Evolutionary conservation across 148 eudicot genomes (phyloP).

Genomic region (Silene uniflora): DNA sequence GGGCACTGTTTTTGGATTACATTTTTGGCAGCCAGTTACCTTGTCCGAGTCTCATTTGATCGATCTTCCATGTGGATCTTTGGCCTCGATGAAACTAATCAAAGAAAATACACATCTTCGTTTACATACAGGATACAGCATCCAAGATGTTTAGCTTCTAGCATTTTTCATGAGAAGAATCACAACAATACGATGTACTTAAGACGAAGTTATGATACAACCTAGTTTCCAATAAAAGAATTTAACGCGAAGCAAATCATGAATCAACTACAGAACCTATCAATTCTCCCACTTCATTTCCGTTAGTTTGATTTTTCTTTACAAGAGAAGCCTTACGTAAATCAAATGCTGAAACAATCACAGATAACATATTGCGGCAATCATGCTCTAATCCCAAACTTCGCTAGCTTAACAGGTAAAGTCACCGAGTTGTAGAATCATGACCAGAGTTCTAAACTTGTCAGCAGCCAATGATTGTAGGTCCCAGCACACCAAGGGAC

Average conservation of each 20-base stretch:
- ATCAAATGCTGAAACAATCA: constrained; percentile 10
- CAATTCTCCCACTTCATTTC: neutral
- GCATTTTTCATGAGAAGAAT: neutral
- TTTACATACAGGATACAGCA: neutral
- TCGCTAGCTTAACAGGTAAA: neutral
- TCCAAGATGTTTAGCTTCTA: neutral
- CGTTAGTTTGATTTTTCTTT: constrained; percentile 5
- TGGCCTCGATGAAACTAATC: neutral
- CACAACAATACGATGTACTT: neutral
- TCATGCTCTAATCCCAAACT: constrained; percentile 12
- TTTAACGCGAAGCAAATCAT: neutral
- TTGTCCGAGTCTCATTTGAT: too few relatives aligned
- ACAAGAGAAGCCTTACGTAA: neutral
- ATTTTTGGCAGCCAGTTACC: neutral
- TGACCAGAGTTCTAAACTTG: neutral
- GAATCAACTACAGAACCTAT: constrained; percentile 14
- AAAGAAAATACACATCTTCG: neutral
- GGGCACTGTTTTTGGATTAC: neutral
- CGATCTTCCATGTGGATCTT: neutral
- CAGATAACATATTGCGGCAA: neutral
- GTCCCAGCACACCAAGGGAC: neutral
- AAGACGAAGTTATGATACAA: neutral
- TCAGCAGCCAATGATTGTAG: neutral
- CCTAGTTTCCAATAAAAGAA: constrained; percentile 22
- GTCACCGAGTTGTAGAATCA: neutral